A percentile compares a stretch with the other conserved stretches of the same genome.
phyloP scores from a whole-genome alignment of 176 grass and related monocot species.

The Hordeum vulgare region MorexV3_pseudomolecules_assembly NC_058520.1:567985918-567986417 shows the following conservation, averaged over 20 bases:
- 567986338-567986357: no score
- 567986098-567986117: not conserved
- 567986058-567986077: not conserved
- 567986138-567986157: not conserved
- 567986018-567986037: no score
- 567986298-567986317: no score
- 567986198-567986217: not conserved
- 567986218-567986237: not conserved
- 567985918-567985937: no score
- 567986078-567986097: not conserved
- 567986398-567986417: no score
- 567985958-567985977: not conserved
- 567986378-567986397: no score
- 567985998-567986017: not conserved
- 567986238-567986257: not conserved
- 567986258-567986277: no score
- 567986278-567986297: no score
- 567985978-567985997: not conserved
- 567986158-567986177: not conserved
- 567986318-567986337: no score
- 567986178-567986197: not conserved
- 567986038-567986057: not conserved
- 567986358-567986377: no score
- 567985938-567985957: not conserved
- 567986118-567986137: no score